Evolutionary conservation across 148 eudicot genomes (phyloP).

Genomic region (Heliosperma pusillum): DNA sequence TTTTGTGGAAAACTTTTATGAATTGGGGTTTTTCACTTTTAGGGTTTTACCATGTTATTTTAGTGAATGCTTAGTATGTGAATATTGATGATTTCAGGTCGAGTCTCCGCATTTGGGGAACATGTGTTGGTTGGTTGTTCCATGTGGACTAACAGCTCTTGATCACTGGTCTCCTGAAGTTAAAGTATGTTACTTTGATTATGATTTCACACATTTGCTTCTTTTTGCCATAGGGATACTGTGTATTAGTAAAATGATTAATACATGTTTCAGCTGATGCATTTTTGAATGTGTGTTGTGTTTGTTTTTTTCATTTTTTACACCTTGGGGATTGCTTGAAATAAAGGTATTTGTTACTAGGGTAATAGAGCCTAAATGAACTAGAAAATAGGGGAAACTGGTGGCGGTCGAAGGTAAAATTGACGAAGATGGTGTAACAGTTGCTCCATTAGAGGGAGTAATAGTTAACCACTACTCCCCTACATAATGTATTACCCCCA

Average conservation of each 20-base stretch:
- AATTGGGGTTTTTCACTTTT: background rate
- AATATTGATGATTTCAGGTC: constrained; percentile 41
- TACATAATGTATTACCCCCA: too few species aligned
- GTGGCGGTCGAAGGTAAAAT: too few species aligned
- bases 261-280: too few species aligned
- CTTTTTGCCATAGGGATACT: background rate
- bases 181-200: constrained; percentile 50
- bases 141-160: constrained; percentile 81
- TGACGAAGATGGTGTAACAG: too few species aligned
- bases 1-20: background rate
- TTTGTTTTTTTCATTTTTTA: background rate
- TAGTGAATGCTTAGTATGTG: constrained; percentile 9
- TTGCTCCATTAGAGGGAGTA: too few species aligned
- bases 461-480: too few species aligned
- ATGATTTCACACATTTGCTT: background rate
- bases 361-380: too few species aligned
- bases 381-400: too few species aligned
- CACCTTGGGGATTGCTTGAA: too few species aligned
- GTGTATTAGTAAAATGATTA: background rate
- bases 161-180: constrained; percentile 99
- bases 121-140: constrained; percentile 60
- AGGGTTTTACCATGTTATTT: constrained; percentile 4
- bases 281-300: too few species aligned
- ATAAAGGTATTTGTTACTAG: too few species aligned
- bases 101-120: constrained; percentile 52